Evolutionary conservation across 2,329 filamentous ascomycete genomes (phyloP).

Genomic region (Hymenoscyphus infarciens): DNA sequence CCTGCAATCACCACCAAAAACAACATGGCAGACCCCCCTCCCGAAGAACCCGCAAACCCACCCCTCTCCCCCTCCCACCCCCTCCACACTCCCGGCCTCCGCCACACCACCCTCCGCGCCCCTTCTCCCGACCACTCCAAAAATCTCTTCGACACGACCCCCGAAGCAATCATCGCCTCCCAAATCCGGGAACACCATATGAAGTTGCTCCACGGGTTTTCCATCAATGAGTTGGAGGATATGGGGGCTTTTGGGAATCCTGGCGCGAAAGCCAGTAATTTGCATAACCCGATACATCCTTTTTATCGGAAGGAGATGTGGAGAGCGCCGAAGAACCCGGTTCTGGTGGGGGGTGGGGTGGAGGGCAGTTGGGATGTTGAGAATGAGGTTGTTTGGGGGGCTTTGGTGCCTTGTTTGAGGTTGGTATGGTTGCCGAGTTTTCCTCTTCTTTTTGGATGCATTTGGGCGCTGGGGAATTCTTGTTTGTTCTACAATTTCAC

Average conservation of each 20-base stretch:
- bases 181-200: background rate
- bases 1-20: too few species aligned
- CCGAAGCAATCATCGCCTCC: background rate
- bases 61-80: background rate
- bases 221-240: background rate
- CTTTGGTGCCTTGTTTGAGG: background rate
- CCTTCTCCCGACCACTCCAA: background rate
- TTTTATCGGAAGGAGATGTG: background rate
- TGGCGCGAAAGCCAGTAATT: background rate
- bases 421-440: too few species aligned
- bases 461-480: too few species aligned
- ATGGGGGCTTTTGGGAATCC: background rate
- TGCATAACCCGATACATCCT: background rate
- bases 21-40: too few species aligned
- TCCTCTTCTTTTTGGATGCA: too few species aligned
- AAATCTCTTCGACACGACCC: background rate
- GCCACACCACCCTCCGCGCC: background rate
- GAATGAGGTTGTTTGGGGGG: background rate
- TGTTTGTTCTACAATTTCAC: too few species aligned
- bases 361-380: background rate
- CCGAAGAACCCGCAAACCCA: background rate
- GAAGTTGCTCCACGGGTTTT: background rate
- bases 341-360: background rate
- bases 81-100: background rate
- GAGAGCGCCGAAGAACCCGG: background rate